Conservation (phyloP, 1,284 basidiomycete species). For the Laetiporus sulphureus region DNA sequence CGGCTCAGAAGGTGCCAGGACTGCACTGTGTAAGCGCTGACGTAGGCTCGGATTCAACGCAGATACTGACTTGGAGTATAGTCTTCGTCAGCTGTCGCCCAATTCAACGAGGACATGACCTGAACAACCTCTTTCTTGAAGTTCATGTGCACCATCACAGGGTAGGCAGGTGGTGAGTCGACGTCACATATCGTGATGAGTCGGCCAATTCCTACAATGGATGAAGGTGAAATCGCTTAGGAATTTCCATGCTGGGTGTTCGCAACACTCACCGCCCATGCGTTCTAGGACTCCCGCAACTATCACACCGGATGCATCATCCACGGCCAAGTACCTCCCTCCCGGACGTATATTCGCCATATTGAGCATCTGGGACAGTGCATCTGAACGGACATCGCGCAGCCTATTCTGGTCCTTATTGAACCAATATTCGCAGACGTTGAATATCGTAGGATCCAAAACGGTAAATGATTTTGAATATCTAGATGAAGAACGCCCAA, state of each 20-base stretch:
- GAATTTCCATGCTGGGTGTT: background rate
- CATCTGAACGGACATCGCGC: constrained; percentile 82
- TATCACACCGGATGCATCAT: constrained; percentile 89
- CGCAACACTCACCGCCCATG: constrained; percentile 61
- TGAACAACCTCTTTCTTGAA: constrained; percentile 56
- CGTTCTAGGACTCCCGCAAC: constrained; percentile 83
- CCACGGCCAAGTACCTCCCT: constrained; percentile 84
- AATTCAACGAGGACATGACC: constrained; percentile 74
- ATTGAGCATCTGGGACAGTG: constrained; percentile 83
- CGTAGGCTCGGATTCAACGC: background rate
- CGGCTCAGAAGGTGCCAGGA: constrained; percentile 51
- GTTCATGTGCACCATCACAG: constrained; percentile 83
- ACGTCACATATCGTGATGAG: constrained; percentile 85
- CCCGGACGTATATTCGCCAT: constrained; percentile 83
- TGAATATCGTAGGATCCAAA: constrained; percentile 82
- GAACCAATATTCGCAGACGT: constrained; percentile 89
- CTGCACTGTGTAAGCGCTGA: constrained; percentile 25
- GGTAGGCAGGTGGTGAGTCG: constrained; percentile 91
- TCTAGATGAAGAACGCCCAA: too few species aligned
- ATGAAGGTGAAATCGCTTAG: constrained; percentile 4
- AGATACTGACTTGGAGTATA: constrained; percentile 55
- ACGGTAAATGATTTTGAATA: constrained; percentile 88
- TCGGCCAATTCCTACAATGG: constrained; percentile 67
- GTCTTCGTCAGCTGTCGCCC: constrained; percentile 83
- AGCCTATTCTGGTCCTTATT: constrained; percentile 75